A percentile compares a stretch with the other conserved stretches of the same genome.
Conservation (phyloP, 2,329 filamentous ascomycete genomes). For the Pseudogymnoascus sp. region DNA sequence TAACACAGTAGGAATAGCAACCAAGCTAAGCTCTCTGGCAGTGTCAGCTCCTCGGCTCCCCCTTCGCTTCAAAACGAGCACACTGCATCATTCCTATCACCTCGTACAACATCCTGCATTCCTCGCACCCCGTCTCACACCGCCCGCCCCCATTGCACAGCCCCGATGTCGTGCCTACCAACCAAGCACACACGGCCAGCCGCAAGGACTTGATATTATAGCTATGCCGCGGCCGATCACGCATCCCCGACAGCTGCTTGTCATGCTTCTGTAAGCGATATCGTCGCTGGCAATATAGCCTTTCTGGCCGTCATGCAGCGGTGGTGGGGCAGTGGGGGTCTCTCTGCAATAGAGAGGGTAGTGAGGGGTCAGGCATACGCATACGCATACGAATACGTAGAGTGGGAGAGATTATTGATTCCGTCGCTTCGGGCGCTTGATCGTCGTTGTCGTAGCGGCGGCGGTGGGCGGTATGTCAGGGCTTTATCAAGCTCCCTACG, state of each 20-base stretch:
- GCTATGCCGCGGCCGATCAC: not conserved
- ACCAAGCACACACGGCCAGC: not conserved
- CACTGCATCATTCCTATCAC: not conserved
- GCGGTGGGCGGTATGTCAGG: not conserved
- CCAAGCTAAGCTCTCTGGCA: not conserved
- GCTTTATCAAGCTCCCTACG: not conserved
- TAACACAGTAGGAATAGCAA: not conserved
- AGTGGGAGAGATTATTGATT: not conserved
- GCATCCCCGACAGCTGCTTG: not conserved
- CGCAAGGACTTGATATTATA: not conserved
- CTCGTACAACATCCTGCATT: not conserved
- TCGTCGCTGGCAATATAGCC: not conserved
- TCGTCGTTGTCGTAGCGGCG: not conserved
- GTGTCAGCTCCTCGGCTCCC: not conserved
- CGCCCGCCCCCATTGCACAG: not conserved
- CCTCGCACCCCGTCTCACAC: not conserved
- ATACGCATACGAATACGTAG: not conserved
- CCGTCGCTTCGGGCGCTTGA: not conserved
- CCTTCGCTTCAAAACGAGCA: not conserved
- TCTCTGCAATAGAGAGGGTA: not conserved
- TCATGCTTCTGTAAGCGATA: constrained; percentile 6
- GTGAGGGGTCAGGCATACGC: not conserved
- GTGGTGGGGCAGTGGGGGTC: not conserved
- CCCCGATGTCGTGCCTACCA: not conserved
- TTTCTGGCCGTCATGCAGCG: not conserved